Base-by-base conservation (phyloP, 108 stramenopile species). In the Skeletonema grethae region DNA sequence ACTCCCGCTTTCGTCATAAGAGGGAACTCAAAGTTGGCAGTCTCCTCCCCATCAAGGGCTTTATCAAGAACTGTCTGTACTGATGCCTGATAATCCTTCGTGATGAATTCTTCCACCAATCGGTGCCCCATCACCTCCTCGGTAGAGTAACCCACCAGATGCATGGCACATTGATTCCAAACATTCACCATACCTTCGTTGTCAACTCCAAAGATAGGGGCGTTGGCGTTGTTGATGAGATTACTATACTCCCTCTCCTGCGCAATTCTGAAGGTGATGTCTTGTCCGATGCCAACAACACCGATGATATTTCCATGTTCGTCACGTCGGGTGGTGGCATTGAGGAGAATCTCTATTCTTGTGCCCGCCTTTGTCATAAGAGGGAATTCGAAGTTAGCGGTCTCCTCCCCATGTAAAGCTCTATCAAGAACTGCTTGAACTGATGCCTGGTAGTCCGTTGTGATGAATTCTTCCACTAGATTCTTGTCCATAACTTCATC, bases 251-350 rank as follows among this genome's bases (percentile, higher is more conserved):
- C 80, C 7, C 77, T 59, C 59, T 80, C 79, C 30, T 80, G 79
- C 3, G 79, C 79, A 28, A 28, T 28, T 28, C 24, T 75, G 25
- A 41, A 75, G 80, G 76, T 75, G 11, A 79, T 75, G 45, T 79
- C 76, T 50, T 77, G 71, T 1, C 88, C 90, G 34, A 94, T 84
- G 30, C 75, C 82, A 3, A 94, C 84, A n/a, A 84, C 92, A 70
- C 92, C 92, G 15, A 90, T 84, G 16, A 90, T 57, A 32, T 61
- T 75, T 22, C 84, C 84, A 8, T 88, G 82, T 31, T 77, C 80
- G 77, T 94, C 85, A 6, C 88, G 69, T 28, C 88, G 76, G 11
- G 93, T 84, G 2, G 87, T 94, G 7, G 82, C 90, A 76, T 91
- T 94, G 9, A 94, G 73, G 9, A 94, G 72, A 12, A 94, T 63